Conservation (phyloP, 2,329 filamentous ascomycete genomes). For the Malbranchea zuffiana region DNA sequence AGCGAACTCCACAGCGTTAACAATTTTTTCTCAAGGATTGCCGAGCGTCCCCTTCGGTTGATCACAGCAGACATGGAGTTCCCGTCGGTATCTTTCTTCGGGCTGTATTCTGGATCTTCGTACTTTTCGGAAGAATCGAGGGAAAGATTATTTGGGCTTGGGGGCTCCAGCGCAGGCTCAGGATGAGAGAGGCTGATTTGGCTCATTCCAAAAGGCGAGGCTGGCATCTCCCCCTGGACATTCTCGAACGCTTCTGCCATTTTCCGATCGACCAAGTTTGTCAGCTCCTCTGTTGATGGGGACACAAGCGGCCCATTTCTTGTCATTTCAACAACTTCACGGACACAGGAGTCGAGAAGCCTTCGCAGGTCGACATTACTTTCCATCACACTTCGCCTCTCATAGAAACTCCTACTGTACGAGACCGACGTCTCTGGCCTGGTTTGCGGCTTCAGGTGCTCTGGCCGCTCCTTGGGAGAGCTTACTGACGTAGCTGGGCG, state of each 20-base stretch:
- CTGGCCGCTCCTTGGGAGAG: too few relatives aligned
- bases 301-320: constrained; percentile 8
- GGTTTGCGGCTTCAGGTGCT: too few relatives aligned
- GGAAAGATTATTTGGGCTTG: constrained; percentile 1
- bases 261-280: constrained; percentile 9
- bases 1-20: constrained; percentile 31
- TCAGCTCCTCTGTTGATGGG: constrained; percentile 2
- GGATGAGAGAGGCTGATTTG: constrained; percentile 1
- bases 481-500: too few relatives aligned
- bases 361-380: constrained; percentile 10
- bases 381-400: constrained; percentile 2
- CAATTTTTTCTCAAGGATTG: constrained; percentile 26
- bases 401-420: too few relatives aligned
- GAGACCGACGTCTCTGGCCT: too few relatives aligned
- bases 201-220: neutral
- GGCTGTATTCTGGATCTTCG: constrained; percentile 9
- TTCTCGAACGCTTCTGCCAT: too few relatives aligned
- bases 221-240: too few relatives aligned
- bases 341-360: constrained; percentile 13
- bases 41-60: constrained; percentile 14
- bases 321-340: constrained; percentile 13
- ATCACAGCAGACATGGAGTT: constrained; percentile 13
- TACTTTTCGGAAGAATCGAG: constrained; percentile 6
- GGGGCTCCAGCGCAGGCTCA: neutral
- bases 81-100: constrained; percentile 11